A percentile compares a stretch with the other conserved stretches of the same genome.
phyloP scores from a whole-genome alignment of 2,329 filamentous ascomycete species.

The Xylaria hypoxylon region DNA sequence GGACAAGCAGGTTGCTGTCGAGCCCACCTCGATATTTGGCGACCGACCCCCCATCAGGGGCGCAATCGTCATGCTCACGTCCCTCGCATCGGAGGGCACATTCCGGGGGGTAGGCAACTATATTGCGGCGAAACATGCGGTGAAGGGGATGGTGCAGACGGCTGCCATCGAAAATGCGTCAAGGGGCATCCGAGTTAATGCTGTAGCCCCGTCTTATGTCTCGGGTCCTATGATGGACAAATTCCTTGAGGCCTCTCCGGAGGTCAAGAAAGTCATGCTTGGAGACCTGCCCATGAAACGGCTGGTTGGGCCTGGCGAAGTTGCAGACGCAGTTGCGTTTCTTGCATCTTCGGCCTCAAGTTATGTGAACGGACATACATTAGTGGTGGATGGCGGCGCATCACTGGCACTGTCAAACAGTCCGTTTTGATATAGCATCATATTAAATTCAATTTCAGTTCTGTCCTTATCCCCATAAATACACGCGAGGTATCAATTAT shows the following conservation, averaged over 20 bases:
- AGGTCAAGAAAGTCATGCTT: conserved; percentile 36
- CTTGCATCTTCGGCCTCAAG: conserved; percentile 40
- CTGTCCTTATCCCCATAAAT: no score
- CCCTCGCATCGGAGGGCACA: conserved; percentile 39
- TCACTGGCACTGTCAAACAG: conserved; percentile 36
- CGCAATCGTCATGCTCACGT: conserved; percentile 40
- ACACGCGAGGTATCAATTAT: no score
- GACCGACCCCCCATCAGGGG: conserved; percentile 29
- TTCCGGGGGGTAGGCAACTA: conserved; percentile 39
- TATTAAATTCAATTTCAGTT: not conserved
- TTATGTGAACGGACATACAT: conserved; percentile 41
- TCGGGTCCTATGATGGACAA: conserved; percentile 39
- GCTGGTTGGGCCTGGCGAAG: conserved; percentile 31
- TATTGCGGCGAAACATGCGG: conserved; percentile 39
- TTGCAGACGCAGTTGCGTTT: conserved; percentile 41
- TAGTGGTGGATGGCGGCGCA: conserved; percentile 40
- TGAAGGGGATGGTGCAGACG: conserved; percentile 42
- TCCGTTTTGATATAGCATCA: conserved; percentile 30
- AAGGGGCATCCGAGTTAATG: conserved; percentile 11
- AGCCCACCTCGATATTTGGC: conserved; percentile 1
- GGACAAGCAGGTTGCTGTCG: conserved; percentile 33
- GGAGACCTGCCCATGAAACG: conserved; percentile 39
- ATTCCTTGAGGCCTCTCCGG: conserved; percentile 36
- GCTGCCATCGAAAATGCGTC: conserved; percentile 39
- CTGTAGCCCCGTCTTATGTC: conserved; percentile 41